Evolutionary conservation across 345 rosid species (phyloP), one percentile per base, ranked within the genome.

Genomic region (Hibiscus tridactylites): DNA sequence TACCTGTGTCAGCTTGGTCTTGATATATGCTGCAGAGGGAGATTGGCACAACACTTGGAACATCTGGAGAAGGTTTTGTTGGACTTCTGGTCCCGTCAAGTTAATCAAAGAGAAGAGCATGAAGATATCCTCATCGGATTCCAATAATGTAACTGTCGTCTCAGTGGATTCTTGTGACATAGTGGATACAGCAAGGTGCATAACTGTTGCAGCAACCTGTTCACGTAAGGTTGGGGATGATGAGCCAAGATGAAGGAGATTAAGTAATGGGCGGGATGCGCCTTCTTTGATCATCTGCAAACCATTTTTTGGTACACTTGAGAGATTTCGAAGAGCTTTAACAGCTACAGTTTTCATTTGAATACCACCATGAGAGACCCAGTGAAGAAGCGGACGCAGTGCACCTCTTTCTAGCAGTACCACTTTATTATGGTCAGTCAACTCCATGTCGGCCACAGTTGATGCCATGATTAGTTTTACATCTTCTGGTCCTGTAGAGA

Each of bases 281-380:
- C 93, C 93, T 79, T 83, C 87, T 83, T 74, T 79, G 70, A 89
- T 85, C 89, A 89, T 85, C 80, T 71, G 81, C 77, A 79, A 79
- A 57, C 87, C 91, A 81, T 80, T 89, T 56, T 63, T 79, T 8
- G 87, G 87, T 19, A 85, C 75, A 63, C 77, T 80, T 29, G 93
- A 87, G 63, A 89, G 84, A 73, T 82, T 85, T 12, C 50, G 75
- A 26, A 89, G 83, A 75, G 91, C 88, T 75, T 73, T 85, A 24
- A 83, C 81, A 11, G 86, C 88, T 37, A 72, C 86, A 46, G 54
- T 74, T 70, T 81, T 85, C 82, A 78, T 82, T 50, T 59, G 76
- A 53, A 47, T 17, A 66, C 81, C 80, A 65, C 77, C 80, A 35
- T 71, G 37, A 56, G 85, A 76, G 73, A 85, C 77, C 81, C 81